Conservation (phyloP, 768 basidiomycete genomes). For the Phlebiopsis gigantea region DNA sequence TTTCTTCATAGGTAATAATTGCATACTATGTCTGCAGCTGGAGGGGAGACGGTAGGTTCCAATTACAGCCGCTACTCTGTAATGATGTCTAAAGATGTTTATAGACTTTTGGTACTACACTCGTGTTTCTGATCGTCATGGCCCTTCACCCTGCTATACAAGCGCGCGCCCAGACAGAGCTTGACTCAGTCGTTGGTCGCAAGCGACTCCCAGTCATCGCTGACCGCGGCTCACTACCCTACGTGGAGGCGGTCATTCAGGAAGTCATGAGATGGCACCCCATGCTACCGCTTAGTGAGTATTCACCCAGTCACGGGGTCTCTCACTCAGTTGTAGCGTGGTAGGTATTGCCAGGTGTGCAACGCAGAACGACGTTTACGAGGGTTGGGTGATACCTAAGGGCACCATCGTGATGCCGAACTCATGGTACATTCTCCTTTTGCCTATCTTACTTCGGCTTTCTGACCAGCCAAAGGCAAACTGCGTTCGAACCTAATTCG, state of each 20-base stretch:
- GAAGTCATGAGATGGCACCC: conserved; percentile 28
- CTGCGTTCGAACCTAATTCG: conserved; percentile 17
- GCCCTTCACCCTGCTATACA: conserved; percentile 22
- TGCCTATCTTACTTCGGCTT: not conserved
- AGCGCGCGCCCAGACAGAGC: conserved; percentile 22
- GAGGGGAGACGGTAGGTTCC: conserved; percentile 2
- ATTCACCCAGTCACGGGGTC: too few relatives aligned
- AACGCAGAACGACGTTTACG: conserved; percentile 53
- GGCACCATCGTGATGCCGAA: conserved; percentile 51
- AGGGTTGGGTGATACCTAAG: conserved; percentile 51
- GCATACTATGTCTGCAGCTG: not conserved
- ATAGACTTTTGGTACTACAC: conserved; percentile 19
- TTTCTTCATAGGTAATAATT: too few relatives aligned
- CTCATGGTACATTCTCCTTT: conserved; percentile 27
- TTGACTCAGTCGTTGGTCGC: conserved; percentile 21
- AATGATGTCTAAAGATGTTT: not conserved
- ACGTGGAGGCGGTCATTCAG: conserved; percentile 25
- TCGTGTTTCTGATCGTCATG: conserved; percentile 25
- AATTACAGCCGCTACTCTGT: not conserved
- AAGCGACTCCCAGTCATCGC: conserved; percentile 20
- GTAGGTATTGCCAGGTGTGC: conserved; percentile 56
- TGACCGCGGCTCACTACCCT: conserved; percentile 20
- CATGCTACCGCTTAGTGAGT: conserved; percentile 3
- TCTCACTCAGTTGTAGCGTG: not conserved
- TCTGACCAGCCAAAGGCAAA: not conserved